A percentile compares a stretch with the other conserved stretches of the same genome.
phyloP scores from a whole-genome alignment of 2,329 filamentous ascomycete genomes.

The Claviceps spartinae region DNA sequence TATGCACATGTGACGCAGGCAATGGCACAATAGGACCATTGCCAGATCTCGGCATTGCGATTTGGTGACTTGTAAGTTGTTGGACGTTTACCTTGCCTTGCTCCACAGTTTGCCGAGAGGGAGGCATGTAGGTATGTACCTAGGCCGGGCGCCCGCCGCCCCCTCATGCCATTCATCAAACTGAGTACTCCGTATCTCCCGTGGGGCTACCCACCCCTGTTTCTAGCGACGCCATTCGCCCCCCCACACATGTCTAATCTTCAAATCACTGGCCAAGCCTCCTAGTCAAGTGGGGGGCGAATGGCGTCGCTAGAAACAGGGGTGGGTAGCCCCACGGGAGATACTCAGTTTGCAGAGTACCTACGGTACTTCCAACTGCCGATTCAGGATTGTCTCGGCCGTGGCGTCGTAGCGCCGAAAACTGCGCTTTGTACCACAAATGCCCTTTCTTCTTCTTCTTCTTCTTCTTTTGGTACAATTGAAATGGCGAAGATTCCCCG shows the following conservation, averaged over 20 bases:
- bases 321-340: too few species aligned
- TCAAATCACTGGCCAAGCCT: too few species aligned
- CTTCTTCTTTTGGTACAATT: background rate
- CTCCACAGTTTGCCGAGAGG: background rate
- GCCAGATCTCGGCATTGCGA: constrained; percentile 4
- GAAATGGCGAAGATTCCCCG: too few species aligned
- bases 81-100: background rate
- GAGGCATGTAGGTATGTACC: too few species aligned
- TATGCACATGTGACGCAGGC: too few species aligned
- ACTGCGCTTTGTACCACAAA: background rate
- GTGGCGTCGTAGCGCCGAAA: background rate
- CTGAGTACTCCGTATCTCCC: too few species aligned
- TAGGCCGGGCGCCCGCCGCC: background rate
- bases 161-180: background rate
- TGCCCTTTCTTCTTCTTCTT: background rate
- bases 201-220: too few species aligned
- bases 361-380: background rate
- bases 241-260: too few species aligned
- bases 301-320: too few species aligned
- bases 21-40: background rate
- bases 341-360: too few species aligned
- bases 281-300: too few species aligned
- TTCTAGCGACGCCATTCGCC: too few species aligned
- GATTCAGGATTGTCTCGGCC: background rate
- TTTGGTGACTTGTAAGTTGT: background rate